Evolutionary conservation across 1,139 yeast species (phyloP).

Genomic region (Kazachstania sp.): DNA sequence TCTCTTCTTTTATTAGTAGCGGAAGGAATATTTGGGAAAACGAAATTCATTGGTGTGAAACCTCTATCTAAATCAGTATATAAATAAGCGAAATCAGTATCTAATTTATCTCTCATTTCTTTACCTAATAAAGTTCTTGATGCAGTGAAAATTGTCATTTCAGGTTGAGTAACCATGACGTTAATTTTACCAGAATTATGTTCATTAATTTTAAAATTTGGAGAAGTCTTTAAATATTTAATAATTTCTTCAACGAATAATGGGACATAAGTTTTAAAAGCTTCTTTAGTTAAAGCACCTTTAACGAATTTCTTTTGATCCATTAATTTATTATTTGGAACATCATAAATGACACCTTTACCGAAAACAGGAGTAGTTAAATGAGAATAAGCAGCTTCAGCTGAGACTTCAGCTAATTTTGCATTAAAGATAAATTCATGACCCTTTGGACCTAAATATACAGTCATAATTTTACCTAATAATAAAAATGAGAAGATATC

Average conservation of each 20-base stretch:
- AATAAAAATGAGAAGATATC: slow-evolving; percentile 85
- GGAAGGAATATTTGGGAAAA: slow-evolving; percentile 86
- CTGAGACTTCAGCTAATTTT: slow-evolving; percentile 80
- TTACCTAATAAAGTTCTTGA: slow-evolving; percentile 85
- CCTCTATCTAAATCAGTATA: slow-evolving; percentile 94
- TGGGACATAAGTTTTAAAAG: slow-evolving; percentile 82
- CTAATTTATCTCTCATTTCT: slow-evolving; percentile 78
- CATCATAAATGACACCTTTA: slow-evolving; percentile 92
- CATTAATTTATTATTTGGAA: slow-evolving; percentile 90
- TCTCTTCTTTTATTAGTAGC: slow-evolving; percentile 83
- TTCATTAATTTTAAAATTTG: slow-evolving; percentile 35
- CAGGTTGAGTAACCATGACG: slow-evolving; percentile 84
- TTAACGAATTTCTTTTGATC: slow-evolving; percentile 97
- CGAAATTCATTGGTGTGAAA: slow-evolving; percentile 91
- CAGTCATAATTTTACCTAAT: slow-evolving; percentile 90
- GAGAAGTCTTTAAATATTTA: slow-evolving; percentile 49
- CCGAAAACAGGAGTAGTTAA: slow-evolving; percentile 97
- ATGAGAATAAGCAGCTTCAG: slow-evolving; percentile 93
- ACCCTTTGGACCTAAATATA: slow-evolving; percentile 93
- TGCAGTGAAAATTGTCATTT: slow-evolving; percentile 93
- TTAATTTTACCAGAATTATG: slow-evolving; percentile 46
- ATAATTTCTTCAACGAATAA: slow-evolving; percentile 70
- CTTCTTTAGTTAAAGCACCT: slow-evolving; percentile 75
- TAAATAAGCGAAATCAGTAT: slow-evolving; percentile 72
- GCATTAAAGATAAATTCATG: slow-evolving; percentile 94